phyloP scores from a whole-genome alignment of 2,329 filamentous ascomycete genomes.

The Metarhizium sp. region DNA sequence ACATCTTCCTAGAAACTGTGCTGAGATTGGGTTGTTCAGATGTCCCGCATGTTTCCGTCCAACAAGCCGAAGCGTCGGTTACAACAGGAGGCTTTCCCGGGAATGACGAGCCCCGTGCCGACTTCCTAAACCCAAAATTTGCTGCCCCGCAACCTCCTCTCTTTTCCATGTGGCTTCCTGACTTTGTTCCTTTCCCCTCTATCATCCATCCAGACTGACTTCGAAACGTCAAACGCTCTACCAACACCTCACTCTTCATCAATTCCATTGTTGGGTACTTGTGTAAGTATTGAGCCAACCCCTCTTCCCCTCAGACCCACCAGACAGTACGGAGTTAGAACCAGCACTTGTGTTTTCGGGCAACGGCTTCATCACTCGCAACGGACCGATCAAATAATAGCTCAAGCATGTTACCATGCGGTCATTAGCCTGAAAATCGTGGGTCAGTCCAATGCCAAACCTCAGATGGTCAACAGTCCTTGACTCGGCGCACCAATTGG shows the following conservation, averaged over 20 bases:
- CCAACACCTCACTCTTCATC: neutral
- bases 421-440: neutral
- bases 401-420: neutral
- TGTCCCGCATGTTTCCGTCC: conserved; percentile 24
- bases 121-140: neutral
- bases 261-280: neutral
- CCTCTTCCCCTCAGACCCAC: conserved; percentile 4
- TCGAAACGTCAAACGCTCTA: neutral
- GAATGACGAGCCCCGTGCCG: conserved; percentile 12
- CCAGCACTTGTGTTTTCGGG: neutral
- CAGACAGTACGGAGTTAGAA: neutral
- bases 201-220: neutral
- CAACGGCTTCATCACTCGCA: neutral
- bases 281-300: conserved; percentile 7
- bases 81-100: conserved; percentile 19
- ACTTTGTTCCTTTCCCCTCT: neutral
- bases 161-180: neutral
- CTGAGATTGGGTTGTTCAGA: neutral
- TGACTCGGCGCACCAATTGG: conserved; percentile 2
- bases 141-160: conserved; percentile 3
- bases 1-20: too few species aligned
- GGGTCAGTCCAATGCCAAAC: neutral
- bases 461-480: neutral
- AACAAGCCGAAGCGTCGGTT: conserved; percentile 17
- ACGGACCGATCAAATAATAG: conserved; percentile 8